These are phyloP conservation scores for Ophiocordyceps sinensis DNA, from an alignment of 2,329 filamentous ascomycete species.

Conservation along the genomic window DNA sequence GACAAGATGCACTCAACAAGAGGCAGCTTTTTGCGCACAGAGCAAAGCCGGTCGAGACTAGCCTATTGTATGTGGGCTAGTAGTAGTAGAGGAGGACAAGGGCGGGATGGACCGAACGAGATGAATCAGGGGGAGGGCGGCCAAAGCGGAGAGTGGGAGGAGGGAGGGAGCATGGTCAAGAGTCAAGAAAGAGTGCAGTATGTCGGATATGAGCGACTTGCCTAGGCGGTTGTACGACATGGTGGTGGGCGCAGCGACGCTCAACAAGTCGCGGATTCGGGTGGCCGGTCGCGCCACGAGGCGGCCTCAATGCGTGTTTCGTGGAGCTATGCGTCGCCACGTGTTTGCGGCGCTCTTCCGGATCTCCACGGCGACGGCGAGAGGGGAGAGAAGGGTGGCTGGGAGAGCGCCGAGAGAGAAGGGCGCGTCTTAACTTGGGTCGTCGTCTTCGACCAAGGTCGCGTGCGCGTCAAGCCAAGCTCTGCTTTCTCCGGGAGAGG, in stretches of 20 bases:
- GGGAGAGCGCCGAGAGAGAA: no score
- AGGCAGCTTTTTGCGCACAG: not conserved
- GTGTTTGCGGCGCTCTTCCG: no score
- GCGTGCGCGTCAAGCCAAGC: no score
- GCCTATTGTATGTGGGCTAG: no score
- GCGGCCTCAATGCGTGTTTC: not conserved
- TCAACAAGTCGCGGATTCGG: not conserved
- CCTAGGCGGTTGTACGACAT: slow-evolving; percentile 67
- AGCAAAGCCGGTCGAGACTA: not conserved
- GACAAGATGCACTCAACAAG: not conserved
- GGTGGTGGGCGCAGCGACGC: slow-evolving; percentile 21
- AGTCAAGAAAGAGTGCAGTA: no score
- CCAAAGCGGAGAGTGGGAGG: not conserved
- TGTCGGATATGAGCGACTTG: slow-evolving; percentile 27
- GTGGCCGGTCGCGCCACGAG: not conserved
- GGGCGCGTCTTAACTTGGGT: not conserved
- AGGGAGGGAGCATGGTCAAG: not conserved
- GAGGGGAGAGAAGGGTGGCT: no score
- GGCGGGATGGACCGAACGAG: not conserved
- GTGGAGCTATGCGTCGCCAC: no score
- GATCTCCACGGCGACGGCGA: no score
- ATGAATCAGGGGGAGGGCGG: slow-evolving; percentile 1
- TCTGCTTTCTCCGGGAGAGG: no score
- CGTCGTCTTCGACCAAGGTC: not conserved
- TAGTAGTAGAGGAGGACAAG: not conserved